Base-by-base conservation (phyloP, 371 early-diverging fungal genomes). In the Chytridium lagenaria region DNA sequence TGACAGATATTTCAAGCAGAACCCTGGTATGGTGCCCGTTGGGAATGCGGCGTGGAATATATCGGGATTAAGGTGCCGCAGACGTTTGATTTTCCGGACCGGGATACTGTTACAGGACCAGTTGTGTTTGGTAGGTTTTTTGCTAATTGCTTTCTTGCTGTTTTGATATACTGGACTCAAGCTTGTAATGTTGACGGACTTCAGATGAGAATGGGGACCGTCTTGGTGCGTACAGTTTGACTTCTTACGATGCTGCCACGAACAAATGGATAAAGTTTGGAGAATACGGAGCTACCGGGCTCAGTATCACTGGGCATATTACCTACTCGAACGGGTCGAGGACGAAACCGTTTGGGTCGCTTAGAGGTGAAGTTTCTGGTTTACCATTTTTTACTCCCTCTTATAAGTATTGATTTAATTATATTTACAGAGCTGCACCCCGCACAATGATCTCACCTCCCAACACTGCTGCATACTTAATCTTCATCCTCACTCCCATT, bases 51-150 rank as follows among this genome's bases (percentile, higher is more conserved):
- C 12, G 7, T 44, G 44, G 44, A 44, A 31, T 37, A 63, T 2
- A 26, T 63, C 63, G 12, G 30, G 34, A 15, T 30, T 50, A 52
- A 12, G 23, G 59, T 31, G 55, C 31, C 77, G 2, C 37, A 50
- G 5, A 7, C 49, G 26, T 67, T 77, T 23, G n/a, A 36, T 15
- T 69, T 77, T 59, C 74, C 74, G 22, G 49, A 69, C 23, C 30
- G 23, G 16, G 61, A 52, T 37, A 73, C 59, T 15, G 59, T 61
- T 28, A 68, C 74, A 15, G 74, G 74, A 0, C 44, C 30, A 0
- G 59, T 73, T 12, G 22, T 40, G 5, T 31, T 69, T 7, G 61
- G 67, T 59, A 30, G 19, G 31, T 38, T 50, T 59, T 37, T 52
- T 49, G 12, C 12, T 19, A 19, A 19, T 15, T 26, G 30, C 19